Evolutionary conservation across 192 early-diverging fungal species (phyloP).

Genomic region (Entophlyctis helioformis): DNA sequence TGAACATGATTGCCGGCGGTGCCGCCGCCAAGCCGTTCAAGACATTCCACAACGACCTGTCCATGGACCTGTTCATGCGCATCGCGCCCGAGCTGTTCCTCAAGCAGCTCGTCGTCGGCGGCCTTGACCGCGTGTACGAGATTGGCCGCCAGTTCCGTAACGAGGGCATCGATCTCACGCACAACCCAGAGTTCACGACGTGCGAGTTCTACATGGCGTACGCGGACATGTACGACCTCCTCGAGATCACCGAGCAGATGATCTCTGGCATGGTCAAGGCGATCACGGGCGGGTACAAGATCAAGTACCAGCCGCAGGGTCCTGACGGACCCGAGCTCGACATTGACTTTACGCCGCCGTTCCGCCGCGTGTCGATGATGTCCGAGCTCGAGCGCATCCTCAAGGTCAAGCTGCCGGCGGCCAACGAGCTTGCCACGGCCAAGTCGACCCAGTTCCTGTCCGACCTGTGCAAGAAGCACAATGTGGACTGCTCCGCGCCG

Average conservation of each 20-base stretch:
- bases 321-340: slow-evolving; percentile 60
- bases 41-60: slow-evolving; percentile 99
- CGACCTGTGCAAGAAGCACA: slow-evolving; percentile 89
- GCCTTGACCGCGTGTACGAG: slow-evolving; percentile 97
- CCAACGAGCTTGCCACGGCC: slow-evolving; percentile 63
- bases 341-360: slow-evolving; percentile 96
- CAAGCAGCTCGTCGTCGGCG: slow-evolving; percentile 97
- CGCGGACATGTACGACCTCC: slow-evolving; percentile 92
- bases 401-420: slow-evolving; percentile 82
- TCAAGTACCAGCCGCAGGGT: slow-evolving; percentile 91
- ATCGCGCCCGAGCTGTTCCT: slow-evolving; percentile 95
- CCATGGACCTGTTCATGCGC: slow-evolving; percentile 97
- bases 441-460: slow-evolving; percentile 81
- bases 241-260: slow-evolving; percentile 86
- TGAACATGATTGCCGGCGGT: slow-evolving; percentile 91
- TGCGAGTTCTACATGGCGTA: slow-evolving; percentile 99
- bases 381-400: slow-evolving; percentile 81
- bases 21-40: slow-evolving; percentile 99
- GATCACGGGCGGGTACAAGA: slow-evolving; percentile 79
- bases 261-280: slow-evolving; percentile 89
- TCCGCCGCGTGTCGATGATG: slow-evolving; percentile 91
- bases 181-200: slow-evolving; percentile 99
- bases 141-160: slow-evolving; percentile 99
- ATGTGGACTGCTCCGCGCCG: slow-evolving; percentile 89
- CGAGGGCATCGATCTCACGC: slow-evolving; percentile 95